Evolutionary conservation across 345 rosid species (phyloP).

Genomic region (Tarenaya hassleriana): DNA sequence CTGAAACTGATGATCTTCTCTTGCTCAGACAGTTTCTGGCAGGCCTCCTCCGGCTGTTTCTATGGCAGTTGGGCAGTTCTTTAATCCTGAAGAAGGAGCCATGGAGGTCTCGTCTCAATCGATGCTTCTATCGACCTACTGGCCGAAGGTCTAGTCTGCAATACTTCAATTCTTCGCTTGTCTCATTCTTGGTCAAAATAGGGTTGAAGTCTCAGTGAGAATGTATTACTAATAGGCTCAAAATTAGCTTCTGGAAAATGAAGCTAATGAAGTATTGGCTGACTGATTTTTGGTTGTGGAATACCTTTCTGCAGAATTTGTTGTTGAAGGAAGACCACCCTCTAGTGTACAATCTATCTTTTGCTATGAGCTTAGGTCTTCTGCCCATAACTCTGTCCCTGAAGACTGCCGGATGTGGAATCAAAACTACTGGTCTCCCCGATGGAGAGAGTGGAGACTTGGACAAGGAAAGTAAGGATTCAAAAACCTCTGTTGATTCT

Average conservation of each 20-base stretch:
- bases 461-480: constrained; percentile 64
- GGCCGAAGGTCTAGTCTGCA: constrained; percentile 53
- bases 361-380: constrained; percentile 80
- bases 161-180: constrained; percentile 5
- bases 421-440: constrained; percentile 60
- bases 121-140: constrained; percentile 64
- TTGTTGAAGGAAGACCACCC: constrained; percentile 87
- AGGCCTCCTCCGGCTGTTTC: constrained; percentile 98
- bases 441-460: constrained; percentile 66
- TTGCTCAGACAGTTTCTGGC: constrained; percentile 74
- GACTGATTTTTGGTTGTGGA: constrained; percentile 23
- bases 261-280: constrained; percentile 16
- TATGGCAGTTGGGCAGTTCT: constrained; percentile 98
- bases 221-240: too few species aligned
- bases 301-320: constrained; percentile 51
- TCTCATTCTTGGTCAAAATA: too few species aligned
- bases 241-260: too few species aligned
- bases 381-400: constrained; percentile 68
- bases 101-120: constrained; percentile 51
- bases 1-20: constrained; percentile 25
- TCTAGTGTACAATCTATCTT: constrained; percentile 69
- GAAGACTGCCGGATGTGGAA: constrained; percentile 82
- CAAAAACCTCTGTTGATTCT: constrained; percentile 11
- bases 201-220: too few species aligned
- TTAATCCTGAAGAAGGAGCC: constrained; percentile 73